phyloP scores from a whole-genome alignment of 2,329 filamentous ascomycete species.

The Diaporthe batatas region DNA sequence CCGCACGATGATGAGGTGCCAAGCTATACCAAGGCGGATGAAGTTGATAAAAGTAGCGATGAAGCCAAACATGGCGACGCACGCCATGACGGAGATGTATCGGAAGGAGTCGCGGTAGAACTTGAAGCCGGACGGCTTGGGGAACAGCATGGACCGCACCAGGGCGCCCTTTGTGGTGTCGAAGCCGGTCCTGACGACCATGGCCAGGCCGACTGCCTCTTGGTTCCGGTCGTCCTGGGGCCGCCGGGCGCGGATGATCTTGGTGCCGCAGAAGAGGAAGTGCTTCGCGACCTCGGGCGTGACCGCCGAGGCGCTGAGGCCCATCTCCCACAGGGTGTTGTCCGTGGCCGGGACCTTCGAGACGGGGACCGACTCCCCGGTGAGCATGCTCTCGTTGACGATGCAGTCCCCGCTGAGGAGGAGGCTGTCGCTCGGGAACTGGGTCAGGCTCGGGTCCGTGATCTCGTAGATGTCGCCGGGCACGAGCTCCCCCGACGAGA shows the following conservation, averaged over 20 bases:
- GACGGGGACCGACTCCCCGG: slow-evolving; percentile 95
- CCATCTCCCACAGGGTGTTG: slow-evolving; percentile 80
- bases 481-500: slow-evolving; percentile 88
- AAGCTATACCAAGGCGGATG: slow-evolving; percentile 82
- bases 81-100: slow-evolving; percentile 96
- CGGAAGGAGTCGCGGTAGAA: slow-evolving; percentile 98
- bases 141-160: slow-evolving; percentile 97
- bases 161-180: slow-evolving; percentile 97
- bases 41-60: slow-evolving; percentile 95
- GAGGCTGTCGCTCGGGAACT: slow-evolving; percentile 93
- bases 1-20: slow-evolving; percentile 91
- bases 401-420: slow-evolving; percentile 95
- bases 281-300: slow-evolving; percentile 87
- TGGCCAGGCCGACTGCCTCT: slow-evolving; percentile 90
- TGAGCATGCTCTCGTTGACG: slow-evolving; percentile 99
- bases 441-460: slow-evolving; percentile 88
- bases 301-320: slow-evolving; percentile 84
- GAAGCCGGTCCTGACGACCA: slow-evolving; percentile 95
- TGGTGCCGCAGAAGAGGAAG: slow-evolving; percentile 95
- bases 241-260: slow-evolving; percentile 89
- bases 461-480: slow-evolving; percentile 98
- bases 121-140: slow-evolving; percentile 97
- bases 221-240: slow-evolving; percentile 89
- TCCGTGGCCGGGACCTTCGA: slow-evolving; percentile 90
- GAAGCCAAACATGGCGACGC: slow-evolving; percentile 88